Evolutionary conservation across 257 asterid genomes (phyloP).

Genomic region (Solanum virginianum): DNA sequence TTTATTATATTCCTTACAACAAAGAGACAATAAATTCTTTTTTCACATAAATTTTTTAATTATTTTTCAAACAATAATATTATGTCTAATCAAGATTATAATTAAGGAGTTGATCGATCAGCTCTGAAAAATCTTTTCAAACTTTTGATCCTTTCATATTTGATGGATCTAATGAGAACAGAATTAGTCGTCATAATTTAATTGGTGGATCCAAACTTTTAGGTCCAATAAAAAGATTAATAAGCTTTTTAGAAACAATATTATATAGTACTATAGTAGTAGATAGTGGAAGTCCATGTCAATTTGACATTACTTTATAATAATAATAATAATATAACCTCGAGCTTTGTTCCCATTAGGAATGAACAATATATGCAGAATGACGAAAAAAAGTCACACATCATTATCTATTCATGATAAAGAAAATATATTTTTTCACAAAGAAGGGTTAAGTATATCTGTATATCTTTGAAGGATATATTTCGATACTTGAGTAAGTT

Average conservation of each 20-base stretch:
- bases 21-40: background rate
- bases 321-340: constrained; percentile 15
- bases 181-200: background rate
- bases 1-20: background rate
- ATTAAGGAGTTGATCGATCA: background rate
- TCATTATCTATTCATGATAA: background rate
- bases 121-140: background rate
- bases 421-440: background rate
- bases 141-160: background rate
- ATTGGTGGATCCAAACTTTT: constrained; percentile 16
- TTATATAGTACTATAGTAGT: background rate
- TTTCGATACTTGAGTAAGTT: too few relatives aligned
- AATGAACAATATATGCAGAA: background rate
- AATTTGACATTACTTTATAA: background rate
- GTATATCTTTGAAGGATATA: background rate
- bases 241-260: constrained; percentile 3
- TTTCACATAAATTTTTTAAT: background rate
- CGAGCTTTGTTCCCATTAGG: constrained; percentile 67
- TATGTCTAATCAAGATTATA: background rate
- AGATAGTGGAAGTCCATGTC: constrained; percentile 24
- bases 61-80: background rate
- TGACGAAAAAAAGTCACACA: background rate
- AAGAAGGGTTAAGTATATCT: background rate
- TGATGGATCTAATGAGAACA: background rate
- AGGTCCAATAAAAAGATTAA: constrained; percentile 5